Conservation (phyloP, 1,284 basidiomycete genomes). For the Ganoderma resinaceum region DNA sequence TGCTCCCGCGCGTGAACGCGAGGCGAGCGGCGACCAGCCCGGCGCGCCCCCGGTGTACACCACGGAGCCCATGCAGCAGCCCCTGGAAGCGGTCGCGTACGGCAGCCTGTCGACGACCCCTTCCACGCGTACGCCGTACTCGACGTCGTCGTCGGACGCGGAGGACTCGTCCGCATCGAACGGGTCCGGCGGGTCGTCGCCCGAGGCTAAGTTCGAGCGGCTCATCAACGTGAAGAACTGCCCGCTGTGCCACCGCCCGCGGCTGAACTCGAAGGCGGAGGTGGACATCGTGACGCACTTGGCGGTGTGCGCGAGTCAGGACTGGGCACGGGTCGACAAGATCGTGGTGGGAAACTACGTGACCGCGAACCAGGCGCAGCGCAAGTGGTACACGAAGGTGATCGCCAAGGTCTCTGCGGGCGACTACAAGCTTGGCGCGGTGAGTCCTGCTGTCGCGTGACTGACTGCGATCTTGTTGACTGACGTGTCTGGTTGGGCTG, state of each 20-base stretch:
- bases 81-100: constrained; percentile 41
- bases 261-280: constrained; percentile 87
- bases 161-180: constrained; percentile 46
- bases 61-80: constrained; percentile 56
- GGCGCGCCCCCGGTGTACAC: constrained; percentile 36
- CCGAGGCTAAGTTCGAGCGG: constrained; percentile 72
- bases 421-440: constrained; percentile 89
- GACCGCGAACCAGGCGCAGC: constrained; percentile 93
- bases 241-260: constrained; percentile 90
- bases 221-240: constrained; percentile 96
- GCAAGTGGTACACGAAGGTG: constrained; percentile 96
- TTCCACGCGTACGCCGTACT: constrained; percentile 26
- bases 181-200: constrained; percentile 30
- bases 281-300: constrained; percentile 94
- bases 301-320: constrained; percentile 91
- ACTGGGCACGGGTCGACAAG: constrained; percentile 89
- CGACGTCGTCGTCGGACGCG: constrained; percentile 53
- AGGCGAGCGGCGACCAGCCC: constrained; percentile 23
- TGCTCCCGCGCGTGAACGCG: constrained; percentile 21
- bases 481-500: not conserved
- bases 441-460: constrained; percentile 36
- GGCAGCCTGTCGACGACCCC: constrained; percentile 11
- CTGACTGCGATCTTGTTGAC: constrained; percentile 2
- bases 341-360: constrained; percentile 97
- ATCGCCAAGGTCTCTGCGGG: constrained; percentile 86